phyloP scores from a whole-genome alignment of 768 basidiomycete species.

The Candolleomyces efflorescens region DNA sequence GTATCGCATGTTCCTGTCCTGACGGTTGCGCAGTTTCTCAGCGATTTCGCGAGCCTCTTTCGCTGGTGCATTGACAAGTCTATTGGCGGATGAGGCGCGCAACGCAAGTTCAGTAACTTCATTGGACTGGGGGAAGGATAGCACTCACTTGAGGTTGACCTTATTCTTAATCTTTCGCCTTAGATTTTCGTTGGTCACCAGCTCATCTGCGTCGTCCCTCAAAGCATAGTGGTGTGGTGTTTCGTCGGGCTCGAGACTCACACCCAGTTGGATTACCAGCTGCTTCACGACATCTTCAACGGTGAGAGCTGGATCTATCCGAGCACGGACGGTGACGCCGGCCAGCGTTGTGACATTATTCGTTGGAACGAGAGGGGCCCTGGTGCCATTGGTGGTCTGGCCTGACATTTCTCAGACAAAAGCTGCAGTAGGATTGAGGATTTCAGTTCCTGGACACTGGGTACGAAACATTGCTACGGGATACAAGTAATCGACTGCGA shows the following conservation, averaged over 20 bases:
- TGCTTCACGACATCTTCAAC: slow-evolving; percentile 85
- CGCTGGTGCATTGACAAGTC: slow-evolving; percentile 74
- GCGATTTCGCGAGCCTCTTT: slow-evolving; percentile 77
- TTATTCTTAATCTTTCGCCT: slow-evolving; percentile 77
- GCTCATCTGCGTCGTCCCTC: slow-evolving; percentile 76
- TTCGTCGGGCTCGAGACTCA: slow-evolving; percentile 64
- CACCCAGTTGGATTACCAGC: slow-evolving; percentile 55
- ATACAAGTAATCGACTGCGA: not conserved
- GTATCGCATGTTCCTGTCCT: slow-evolving; percentile 58
- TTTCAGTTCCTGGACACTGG: not conserved
- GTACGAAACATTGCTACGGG: not conserved
- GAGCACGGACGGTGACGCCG: slow-evolving; percentile 70
- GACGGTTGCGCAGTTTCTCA: slow-evolving; percentile 58
- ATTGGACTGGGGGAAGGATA: not conserved
- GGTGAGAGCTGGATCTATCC: slow-evolving; percentile 80
- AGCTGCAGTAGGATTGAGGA: not conserved
- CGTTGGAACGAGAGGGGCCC: slow-evolving; percentile 61
- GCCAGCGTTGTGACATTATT: slow-evolving; percentile 80
- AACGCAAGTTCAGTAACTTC: slow-evolving; percentile 5
- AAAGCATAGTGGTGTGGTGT: slow-evolving; percentile 70
- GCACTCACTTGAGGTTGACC: slow-evolving; percentile 67
- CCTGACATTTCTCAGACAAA: not conserved
- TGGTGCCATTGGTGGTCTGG: not conserved
- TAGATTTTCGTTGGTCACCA: slow-evolving; percentile 86
- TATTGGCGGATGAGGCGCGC: slow-evolving; percentile 19